Evolutionary conservation across 495 filamentous ascomycete genomes (phyloP), one percentile per base, ranked within the genome.

Genomic region (Penicillium dipodomyicola): DNA sequence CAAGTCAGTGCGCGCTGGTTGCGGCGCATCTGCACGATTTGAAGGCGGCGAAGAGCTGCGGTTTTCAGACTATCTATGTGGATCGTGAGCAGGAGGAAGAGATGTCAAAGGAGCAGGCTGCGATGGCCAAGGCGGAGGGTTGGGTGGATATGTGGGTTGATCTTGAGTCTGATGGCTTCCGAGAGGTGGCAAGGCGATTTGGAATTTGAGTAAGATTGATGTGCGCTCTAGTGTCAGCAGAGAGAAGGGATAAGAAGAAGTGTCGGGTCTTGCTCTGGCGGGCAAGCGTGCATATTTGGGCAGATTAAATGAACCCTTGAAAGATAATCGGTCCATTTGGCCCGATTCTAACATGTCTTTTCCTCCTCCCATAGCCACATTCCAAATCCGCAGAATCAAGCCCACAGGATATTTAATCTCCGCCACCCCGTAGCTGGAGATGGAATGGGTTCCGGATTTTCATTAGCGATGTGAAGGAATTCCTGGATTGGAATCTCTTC

Each of bases 21-120:
- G 89, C 90, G 14, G 82, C 89, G 40, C 90, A 95, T 71, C 65
- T 92, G 46, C 62, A 57, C 12, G 89, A 92, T 64, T 63, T 92
- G 57, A 77, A 82, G 46, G 88, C 82, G 0, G 90, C 88, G 12
- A 84, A 84, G 65, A 65, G 56, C 11, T 75, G 72, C 42, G 90
- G 89, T 0, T 74, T 91, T 47, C 72, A 79, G 65, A 88, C 86
- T 0, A 79, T 95, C 37, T 94, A 90, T 72, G 84, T 92, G n/a
- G 88, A 88, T 73, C 73, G 87, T 52, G 67, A 70, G 14, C 57
- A 65, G 33, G 90, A 93, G 69, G 88, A 91, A 70, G 69, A 70
- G n/a, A 85, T 82, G 80, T 58, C 60, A 15, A 23, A 52, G 11
- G 82, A 84, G 3, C 69, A 81, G 48, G 71, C 81, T 29, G 74